phyloP scores from a whole-genome alignment of 1,139 yeast species.

The Insectozyma bohioensis region DNA sequence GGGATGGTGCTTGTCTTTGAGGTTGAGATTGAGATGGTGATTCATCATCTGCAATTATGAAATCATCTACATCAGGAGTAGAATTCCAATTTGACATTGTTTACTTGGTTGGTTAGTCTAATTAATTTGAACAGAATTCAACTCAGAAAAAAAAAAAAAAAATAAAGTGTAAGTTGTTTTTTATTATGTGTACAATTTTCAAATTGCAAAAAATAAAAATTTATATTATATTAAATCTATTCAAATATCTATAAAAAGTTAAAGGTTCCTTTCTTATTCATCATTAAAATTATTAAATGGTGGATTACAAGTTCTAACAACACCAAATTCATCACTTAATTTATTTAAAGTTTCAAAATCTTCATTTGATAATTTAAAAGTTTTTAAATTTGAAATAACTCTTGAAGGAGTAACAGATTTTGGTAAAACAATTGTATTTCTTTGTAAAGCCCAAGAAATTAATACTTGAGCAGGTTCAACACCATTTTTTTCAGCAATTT shows the following conservation, averaged over 20 bases:
- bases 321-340: constrained; percentile 30
- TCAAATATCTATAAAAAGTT: too few relatives aligned
- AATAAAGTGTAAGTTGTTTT: neutral
- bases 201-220: too few relatives aligned
- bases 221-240: too few relatives aligned
- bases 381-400: constrained; percentile 33
- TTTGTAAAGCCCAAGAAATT: constrained; percentile 53
- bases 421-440: constrained; percentile 54
- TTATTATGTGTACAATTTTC: too few relatives aligned
- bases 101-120: too few relatives aligned
- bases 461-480: constrained; percentile 47
- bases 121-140: neutral
- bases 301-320: constrained; percentile 29
- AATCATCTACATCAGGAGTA: constrained; percentile 23
- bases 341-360: constrained; percentile 35
- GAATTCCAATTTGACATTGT: neutral
- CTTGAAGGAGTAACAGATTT: constrained; percentile 47
- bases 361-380: constrained; percentile 29
- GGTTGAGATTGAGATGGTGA: constrained; percentile 7
- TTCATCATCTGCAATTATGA: constrained; percentile 29
- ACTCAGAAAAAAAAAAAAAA: constrained; percentile 1
- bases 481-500: constrained; percentile 45
- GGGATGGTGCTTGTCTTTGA: constrained; percentile 4
- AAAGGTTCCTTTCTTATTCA: constrained; percentile 9
- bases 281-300: constrained; percentile 25